phyloP scores from a whole-genome alignment of 208 protist species.

The Acanthamoeba rhysodes region DNA sequence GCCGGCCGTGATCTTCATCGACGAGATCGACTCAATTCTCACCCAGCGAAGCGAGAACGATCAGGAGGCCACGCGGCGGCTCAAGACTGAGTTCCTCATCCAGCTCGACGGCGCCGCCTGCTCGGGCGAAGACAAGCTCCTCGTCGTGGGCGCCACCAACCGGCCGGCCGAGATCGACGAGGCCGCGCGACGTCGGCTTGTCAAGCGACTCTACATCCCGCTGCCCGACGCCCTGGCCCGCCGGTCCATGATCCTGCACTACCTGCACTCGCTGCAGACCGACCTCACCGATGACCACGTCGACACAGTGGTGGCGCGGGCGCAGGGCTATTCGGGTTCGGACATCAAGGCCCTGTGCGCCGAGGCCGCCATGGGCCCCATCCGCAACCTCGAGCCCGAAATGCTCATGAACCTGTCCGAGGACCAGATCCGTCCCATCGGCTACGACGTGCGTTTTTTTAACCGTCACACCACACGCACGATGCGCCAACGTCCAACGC shows the following conservation, averaged over 20 bases:
- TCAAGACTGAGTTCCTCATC: conserved; percentile 97
- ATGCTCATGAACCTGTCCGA: conserved; percentile 66
- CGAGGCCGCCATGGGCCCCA: conserved; percentile 92
- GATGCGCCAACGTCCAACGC: not conserved
- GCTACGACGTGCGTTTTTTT: not conserved
- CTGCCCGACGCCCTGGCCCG: conserved; percentile 92
- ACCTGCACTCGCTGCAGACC: conserved; percentile 27
- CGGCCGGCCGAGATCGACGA: conserved; percentile 95
- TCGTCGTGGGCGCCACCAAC: conserved; percentile 82
- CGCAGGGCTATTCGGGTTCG: conserved; percentile 90
- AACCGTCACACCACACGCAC: too few species aligned
- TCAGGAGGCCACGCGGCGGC: conserved; percentile 92
- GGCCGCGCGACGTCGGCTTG: conserved; percentile 93
- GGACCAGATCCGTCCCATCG: conserved; percentile 76
- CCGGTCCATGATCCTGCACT: conserved; percentile 82
- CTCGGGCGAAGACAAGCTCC: conserved; percentile 76
- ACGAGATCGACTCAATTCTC: conserved; percentile 95
- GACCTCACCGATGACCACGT: conserved; percentile 80
- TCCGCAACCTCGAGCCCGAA: conserved; percentile 84
- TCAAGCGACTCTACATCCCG: conserved; percentile 96
- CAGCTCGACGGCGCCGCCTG: conserved; percentile 93
- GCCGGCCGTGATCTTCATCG: conserved; percentile 94
- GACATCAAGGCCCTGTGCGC: conserved; percentile 91
- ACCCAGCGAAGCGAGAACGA: conserved; percentile 85
- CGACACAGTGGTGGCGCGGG: conserved; percentile 58